These are phyloP conservation scores for Solanum dulcamara DNA, from an alignment of 257 asterid species.

Conservation along the genomic window DNA sequence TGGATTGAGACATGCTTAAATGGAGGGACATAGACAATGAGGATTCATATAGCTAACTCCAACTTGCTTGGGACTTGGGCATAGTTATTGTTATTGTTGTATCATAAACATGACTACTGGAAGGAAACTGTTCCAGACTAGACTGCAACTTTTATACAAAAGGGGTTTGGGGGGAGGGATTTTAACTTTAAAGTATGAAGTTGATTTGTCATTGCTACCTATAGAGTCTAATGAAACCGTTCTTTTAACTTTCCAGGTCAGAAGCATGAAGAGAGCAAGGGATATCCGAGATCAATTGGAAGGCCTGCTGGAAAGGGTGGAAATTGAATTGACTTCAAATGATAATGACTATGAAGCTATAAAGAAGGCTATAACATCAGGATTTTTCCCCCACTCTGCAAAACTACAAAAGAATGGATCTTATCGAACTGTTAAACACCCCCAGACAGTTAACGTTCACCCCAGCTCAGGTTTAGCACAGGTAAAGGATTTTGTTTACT, in stretches of 20 bases:
- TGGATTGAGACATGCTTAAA: not conserved
- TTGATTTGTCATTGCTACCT: not conserved
- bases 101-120: not conserved
- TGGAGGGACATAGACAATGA: not conserved
- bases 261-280: conserved; percentile 93
- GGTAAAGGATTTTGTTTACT: conserved; percentile 12
- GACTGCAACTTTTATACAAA: not conserved
- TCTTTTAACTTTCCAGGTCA: conserved; percentile 40
- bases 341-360: conserved; percentile 49
- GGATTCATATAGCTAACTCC: not conserved
- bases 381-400: conserved; percentile 75
- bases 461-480: conserved; percentile 83
- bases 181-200: not conserved
- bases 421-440: conserved; percentile 68
- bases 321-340: conserved; percentile 52
- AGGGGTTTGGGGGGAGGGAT: not conserved
- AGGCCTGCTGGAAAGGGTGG: conserved; percentile 79
- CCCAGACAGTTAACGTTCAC: conserved; percentile 79
- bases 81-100: not conserved
- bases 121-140: not conserved
- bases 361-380: conserved; percentile 68
- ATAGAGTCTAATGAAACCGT: not conserved
- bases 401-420: conserved; percentile 72
- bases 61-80: not conserved
- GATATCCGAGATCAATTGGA: conserved; percentile 95